These are phyloP conservation scores for Moesziomyces antarcticus DNA, from an alignment of 1,284 basidiomycete species.

Conservation along the genomic window DNA sequence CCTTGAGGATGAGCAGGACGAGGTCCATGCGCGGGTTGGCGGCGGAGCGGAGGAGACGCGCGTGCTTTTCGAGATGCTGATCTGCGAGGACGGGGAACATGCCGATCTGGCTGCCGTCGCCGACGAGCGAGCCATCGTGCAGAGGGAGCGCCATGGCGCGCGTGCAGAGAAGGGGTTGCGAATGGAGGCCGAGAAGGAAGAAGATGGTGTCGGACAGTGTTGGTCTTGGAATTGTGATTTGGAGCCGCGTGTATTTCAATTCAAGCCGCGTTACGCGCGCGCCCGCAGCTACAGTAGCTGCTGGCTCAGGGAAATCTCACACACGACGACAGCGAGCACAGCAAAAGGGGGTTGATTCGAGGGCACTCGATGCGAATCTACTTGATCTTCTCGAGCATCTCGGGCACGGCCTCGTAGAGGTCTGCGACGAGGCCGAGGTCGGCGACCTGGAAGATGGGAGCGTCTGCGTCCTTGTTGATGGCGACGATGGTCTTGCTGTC, in stretches of 20 bases:
- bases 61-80: constrained; percentile 28
- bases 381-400: constrained; percentile 59
- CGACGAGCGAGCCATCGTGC: constrained; percentile 33
- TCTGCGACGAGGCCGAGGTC: constrained; percentile 89
- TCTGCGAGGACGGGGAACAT: constrained; percentile 41
- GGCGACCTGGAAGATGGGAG: constrained; percentile 98
- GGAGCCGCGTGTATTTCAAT: neutral
- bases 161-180: neutral
- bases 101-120: constrained; percentile 39
- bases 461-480: constrained; percentile 98
- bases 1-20: constrained; percentile 35
- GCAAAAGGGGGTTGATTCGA: neutral
- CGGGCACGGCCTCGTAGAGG: constrained; percentile 68
- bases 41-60: constrained; percentile 28
- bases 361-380: neutral
- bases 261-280: neutral
- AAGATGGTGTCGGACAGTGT: neutral
- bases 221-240: neutral
- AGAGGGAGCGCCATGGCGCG: constrained; percentile 21
- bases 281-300: too few relatives aligned
- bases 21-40: constrained; percentile 55
- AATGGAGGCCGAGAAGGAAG: too few relatives aligned
- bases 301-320: neutral
- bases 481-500: constrained; percentile 98
- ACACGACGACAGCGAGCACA: neutral